These are phyloP conservation scores for Pochonia chlamydosporia DNA, from an alignment of 2,329 filamentous ascomycete species.

Conservation along the genomic window DNA sequence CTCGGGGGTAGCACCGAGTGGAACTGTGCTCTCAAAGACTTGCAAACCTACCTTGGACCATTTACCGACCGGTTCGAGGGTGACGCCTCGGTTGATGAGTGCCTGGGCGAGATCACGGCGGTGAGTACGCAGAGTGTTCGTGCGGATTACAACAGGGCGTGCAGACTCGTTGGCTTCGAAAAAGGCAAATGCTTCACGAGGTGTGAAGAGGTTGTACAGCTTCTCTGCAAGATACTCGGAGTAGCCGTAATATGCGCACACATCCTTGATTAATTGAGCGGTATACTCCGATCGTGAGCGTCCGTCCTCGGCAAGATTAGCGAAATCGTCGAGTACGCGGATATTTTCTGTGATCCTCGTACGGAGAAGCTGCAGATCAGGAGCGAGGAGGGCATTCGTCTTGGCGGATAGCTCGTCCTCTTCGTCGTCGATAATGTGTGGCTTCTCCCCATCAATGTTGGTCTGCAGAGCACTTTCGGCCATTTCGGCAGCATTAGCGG, in stretches of 20 bases:
- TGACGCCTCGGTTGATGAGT: constrained; percentile 92
- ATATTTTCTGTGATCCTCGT: constrained; percentile 90
- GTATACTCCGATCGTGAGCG: constrained; percentile 86
- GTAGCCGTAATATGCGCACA: constrained; percentile 96
- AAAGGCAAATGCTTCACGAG: constrained; percentile 92
- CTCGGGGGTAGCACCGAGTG: constrained; percentile 90
- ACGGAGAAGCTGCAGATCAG: constrained; percentile 83
- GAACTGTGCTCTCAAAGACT: constrained; percentile 82
- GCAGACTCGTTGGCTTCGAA: constrained; percentile 98
- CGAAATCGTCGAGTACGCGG: constrained; percentile 83
- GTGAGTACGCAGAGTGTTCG: constrained; percentile 82
- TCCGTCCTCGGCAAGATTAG: constrained; percentile 71
- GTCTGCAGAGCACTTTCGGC: constrained; percentile 83
- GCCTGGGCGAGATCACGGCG: constrained; percentile 80
- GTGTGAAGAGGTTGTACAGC: constrained; percentile 85
- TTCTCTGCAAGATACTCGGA: constrained; percentile 93
- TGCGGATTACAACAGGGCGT: constrained; percentile 89
- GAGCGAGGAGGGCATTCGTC: constrained; percentile 63
- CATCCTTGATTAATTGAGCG: constrained; percentile 78
- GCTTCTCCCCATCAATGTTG: constrained; percentile 77
- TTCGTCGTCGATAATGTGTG: constrained; percentile 60
- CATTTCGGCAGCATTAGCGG: constrained; percentile 78
- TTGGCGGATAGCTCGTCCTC: constrained; percentile 55
- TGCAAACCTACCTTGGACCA: constrained; percentile 98
- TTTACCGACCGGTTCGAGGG: constrained; percentile 92